Conservation (phyloP, 2,329 filamentous ascomycete genomes). For the Aphanoascus verrucosus region DNA sequence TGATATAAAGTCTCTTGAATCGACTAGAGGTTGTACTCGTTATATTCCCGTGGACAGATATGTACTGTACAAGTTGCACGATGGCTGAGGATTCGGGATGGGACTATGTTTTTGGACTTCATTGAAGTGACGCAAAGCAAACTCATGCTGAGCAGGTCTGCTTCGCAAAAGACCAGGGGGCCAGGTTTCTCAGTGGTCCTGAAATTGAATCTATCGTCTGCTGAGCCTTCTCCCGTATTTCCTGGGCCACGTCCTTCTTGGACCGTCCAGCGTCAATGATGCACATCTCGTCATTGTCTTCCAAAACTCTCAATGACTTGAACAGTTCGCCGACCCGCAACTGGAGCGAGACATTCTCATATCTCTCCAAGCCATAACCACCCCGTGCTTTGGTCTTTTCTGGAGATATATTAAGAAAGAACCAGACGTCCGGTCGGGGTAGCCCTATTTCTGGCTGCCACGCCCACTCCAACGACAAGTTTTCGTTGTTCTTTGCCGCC, state of each 20-base stretch:
- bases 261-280: conserved; percentile 45
- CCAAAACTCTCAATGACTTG: conserved; percentile 39
- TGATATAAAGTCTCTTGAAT: neutral
- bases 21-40: neutral
- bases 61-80: neutral
- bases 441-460: conserved; percentile 74
- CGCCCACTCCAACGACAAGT: conserved; percentile 66
- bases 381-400: conserved; percentile 62
- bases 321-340: conserved; percentile 66
- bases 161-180: conserved; percentile 19
- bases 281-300: conserved; percentile 43
- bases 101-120: neutral
- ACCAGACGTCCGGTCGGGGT: conserved; percentile 72
- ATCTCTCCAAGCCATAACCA: conserved; percentile 82
- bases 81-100: neutral
- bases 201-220: conserved; percentile 24
- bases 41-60: no score
- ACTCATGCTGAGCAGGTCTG: neutral
- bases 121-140: neutral
- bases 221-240: conserved; percentile 26
- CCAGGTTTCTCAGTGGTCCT: conserved; percentile 30
- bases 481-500: conserved; percentile 68
- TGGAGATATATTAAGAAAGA: conserved; percentile 76
- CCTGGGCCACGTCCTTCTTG: conserved; percentile 42
- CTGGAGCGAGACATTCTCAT: conserved; percentile 79